These are phyloP conservation scores for Triglochin maritima DNA, from an alignment of 106 monocot genomes.

Conservation along the genomic window DNA sequence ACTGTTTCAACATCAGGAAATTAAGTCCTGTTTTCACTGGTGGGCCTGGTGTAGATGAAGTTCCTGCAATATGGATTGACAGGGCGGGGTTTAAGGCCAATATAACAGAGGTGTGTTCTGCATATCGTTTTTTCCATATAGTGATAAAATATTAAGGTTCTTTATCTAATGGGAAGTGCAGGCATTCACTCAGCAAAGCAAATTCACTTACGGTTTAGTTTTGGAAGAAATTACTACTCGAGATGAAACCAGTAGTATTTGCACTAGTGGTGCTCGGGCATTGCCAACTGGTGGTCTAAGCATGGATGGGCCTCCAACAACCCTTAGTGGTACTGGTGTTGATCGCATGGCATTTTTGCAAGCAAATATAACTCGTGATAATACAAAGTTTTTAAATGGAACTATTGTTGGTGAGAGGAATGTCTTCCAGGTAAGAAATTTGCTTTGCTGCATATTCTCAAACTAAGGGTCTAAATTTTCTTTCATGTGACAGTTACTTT, in stretches of 20 bases:
- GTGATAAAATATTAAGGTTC: background rate
- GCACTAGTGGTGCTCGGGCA: conserved; percentile 74
- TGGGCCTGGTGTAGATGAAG: conserved; percentile 78
- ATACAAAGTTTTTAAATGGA: conserved; percentile 94
- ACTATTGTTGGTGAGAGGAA: conserved; percentile 76
- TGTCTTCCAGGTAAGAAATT: conserved; percentile 74
- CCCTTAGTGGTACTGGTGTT: conserved; percentile 84
- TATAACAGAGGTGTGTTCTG: conserved; percentile 62
- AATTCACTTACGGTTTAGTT: conserved; percentile 91
- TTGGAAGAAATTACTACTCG: conserved; percentile 91
- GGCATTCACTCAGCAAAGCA: conserved; percentile 85
- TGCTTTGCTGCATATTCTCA: conserved; percentile 1
- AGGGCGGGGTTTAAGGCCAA: conserved; percentile 92
- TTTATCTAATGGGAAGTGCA: conserved; percentile 9
- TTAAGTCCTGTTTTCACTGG: conserved; percentile 90
- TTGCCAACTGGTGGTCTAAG: conserved; percentile 76
- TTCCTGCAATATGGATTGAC: conserved; percentile 88
- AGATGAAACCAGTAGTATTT: conserved; percentile 83
- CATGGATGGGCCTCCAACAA: conserved; percentile 96
- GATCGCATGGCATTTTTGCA: conserved; percentile 81
- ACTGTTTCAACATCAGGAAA: conserved; percentile 86
- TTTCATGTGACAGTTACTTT: background rate
- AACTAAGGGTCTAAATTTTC: background rate
- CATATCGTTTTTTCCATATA: background rate
- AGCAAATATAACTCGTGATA: conserved; percentile 89